A percentile compares a stretch with the other conserved stretches of the same genome.
phyloP scores from a whole-genome alignment of 2,329 filamentous ascomycete genomes.

The Fusarium devonianum region DNA sequence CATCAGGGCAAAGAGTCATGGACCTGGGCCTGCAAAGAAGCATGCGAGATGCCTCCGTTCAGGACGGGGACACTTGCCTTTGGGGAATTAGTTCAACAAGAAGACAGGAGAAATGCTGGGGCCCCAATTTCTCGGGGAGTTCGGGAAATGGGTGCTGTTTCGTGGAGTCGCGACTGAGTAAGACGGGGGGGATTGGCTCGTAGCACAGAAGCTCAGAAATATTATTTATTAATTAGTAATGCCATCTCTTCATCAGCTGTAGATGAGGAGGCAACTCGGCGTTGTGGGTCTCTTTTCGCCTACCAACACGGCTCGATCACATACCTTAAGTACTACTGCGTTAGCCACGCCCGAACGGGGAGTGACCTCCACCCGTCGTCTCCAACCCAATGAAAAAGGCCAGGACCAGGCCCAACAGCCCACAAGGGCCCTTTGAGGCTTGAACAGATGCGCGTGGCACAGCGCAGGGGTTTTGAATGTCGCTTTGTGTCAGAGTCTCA shows the following conservation, averaged over 20 bases:
- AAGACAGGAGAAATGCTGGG: slow-evolving; percentile 15
- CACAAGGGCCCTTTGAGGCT: slow-evolving; percentile 21
- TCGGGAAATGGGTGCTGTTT: slow-evolving; percentile 23
- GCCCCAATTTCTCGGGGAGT: slow-evolving; percentile 38
- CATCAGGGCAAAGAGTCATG: slow-evolving; percentile 8
- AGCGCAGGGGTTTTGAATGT: slow-evolving; percentile 4
- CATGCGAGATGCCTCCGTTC: slow-evolving; percentile 27
- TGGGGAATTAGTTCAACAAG: slow-evolving; percentile 10
- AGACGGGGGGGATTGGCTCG: slow-evolving; percentile 18
- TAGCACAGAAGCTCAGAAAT: too few species aligned
- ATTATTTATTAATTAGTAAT: too few species aligned
- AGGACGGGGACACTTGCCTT: slow-evolving; percentile 35
- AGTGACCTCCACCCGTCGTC: slow-evolving; percentile 14
- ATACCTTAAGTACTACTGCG: too few species aligned
- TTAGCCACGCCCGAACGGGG: slow-evolving; percentile 8
- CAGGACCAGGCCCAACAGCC: slow-evolving; percentile 8
- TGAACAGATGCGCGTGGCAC: slow-evolving; percentile 13
- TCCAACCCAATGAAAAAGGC: neutral
- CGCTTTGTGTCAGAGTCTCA: slow-evolving; percentile 19
- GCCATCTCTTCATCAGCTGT: slow-evolving; percentile 18
- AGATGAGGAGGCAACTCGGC: slow-evolving; percentile 2
- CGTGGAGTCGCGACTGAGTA: slow-evolving; percentile 4
- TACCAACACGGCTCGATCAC: too few species aligned
- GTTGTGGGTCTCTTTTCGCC: too few species aligned
- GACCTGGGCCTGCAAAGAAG: slow-evolving; percentile 28